Evolutionary conservation across 2,329 filamentous ascomycete species (phyloP).

Genomic region (Ophiostoma novo-ulmi): DNA sequence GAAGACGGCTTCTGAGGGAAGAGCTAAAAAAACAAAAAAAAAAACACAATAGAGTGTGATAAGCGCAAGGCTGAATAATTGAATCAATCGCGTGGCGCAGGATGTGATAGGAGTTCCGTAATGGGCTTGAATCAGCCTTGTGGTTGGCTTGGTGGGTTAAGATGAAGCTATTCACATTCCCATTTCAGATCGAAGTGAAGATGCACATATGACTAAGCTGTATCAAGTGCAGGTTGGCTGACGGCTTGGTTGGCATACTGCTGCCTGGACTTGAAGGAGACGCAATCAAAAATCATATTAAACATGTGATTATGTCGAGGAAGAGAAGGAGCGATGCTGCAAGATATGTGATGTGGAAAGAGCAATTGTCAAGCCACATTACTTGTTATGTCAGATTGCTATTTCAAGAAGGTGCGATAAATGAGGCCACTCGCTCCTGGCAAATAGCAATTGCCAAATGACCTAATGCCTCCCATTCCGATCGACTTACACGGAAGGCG

Average conservation of each 20-base stretch:
- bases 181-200: not conserved
- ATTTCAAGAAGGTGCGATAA: not conserved
- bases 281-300: not conserved
- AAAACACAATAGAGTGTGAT: not conserved
- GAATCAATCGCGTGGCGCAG: not conserved
- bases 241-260: not conserved
- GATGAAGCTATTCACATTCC: not conserved
- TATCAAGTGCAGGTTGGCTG: too few species aligned
- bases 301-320: constrained; percentile 8
- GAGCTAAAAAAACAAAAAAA: not conserved
- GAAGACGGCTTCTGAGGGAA: not conserved
- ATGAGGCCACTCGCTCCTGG: constrained; percentile 1
- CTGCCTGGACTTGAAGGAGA: not conserved
- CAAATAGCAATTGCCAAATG: not conserved
- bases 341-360: not conserved
- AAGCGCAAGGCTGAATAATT: constrained; percentile 1
- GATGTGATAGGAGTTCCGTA: too few species aligned
- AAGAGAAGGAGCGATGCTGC: not conserved
- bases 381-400: not conserved
- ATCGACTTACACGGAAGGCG: constrained; percentile 10
- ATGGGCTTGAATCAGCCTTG: not conserved
- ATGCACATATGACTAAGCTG: not conserved
- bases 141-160: not conserved
- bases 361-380: not conserved
- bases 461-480: not conserved